A percentile compares a stretch with the other conserved stretches of the same genome.
phyloP scores from a whole-genome alignment of 78 protist genomes.

The Dictyostelium capitatum region DNA sequence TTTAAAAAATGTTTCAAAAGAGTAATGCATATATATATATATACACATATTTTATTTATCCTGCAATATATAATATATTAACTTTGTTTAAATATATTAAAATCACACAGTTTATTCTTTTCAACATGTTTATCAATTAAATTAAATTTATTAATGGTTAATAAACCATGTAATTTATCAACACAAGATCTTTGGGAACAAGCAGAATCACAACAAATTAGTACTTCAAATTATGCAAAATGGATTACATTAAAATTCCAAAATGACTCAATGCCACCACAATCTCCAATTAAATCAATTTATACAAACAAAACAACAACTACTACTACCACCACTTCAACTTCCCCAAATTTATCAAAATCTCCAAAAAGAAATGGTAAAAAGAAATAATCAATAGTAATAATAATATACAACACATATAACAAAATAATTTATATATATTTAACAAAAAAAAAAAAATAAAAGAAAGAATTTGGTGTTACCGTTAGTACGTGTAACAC shows the following conservation, averaged over 20 bases:
- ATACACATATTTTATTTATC: no score
- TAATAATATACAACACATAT: neutral
- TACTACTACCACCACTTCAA: neutral
- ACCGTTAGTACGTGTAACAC: neutral
- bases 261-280: slow-evolving; percentile 17
- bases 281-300: slow-evolving; percentile 28
- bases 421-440: neutral
- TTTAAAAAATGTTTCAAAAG: slow-evolving; percentile 38
- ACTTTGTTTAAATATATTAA: neutral
- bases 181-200: slow-evolving; percentile 73
- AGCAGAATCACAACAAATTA: slow-evolving; percentile 51
- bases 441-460: slow-evolving; percentile 2
- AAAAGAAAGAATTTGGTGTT: neutral
- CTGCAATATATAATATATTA: neutral
- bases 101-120: slow-evolving; percentile 19
- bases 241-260: slow-evolving; percentile 50
- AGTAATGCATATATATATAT: slow-evolving; percentile 16
- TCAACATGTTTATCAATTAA: slow-evolving; percentile 69
- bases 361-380: slow-evolving; percentile 32
- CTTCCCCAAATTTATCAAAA: neutral
- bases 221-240: slow-evolving; percentile 23
- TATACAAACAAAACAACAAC: slow-evolving; percentile 16
- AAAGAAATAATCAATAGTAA: slow-evolving; percentile 13
- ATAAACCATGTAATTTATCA: slow-evolving; percentile 25
- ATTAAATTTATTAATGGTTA: slow-evolving; percentile 35